Base-by-base conservation (phyloP, 1,284 basidiomycete species). In the Anthracocystis walkeri region DNA sequence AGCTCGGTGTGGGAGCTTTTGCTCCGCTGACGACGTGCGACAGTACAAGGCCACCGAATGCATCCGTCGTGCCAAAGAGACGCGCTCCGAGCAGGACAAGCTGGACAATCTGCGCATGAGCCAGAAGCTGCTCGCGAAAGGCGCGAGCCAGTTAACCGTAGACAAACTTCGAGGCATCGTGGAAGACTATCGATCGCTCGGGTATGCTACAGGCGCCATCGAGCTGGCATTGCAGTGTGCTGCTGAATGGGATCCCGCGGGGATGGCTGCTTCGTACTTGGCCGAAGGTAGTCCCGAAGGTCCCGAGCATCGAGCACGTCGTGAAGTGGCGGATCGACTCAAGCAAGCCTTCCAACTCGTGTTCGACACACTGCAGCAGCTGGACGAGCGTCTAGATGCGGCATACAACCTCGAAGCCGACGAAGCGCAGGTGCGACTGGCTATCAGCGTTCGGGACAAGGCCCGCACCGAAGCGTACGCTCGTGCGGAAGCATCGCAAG, bases 31-130 rank as follows among this genome's bases (percentile, higher is more conserved):
- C 82, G 97, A 99, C 86, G 97, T 99, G 46, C 92, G 97, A 88
- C 87, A 97, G 53, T 98, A 99, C 88, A 99, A 99, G 92, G 96
- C 96, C 1, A 92, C 94, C 83, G 97, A 99, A 86, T 93, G 92
- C 77, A 89, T 97, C 48, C 92, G 94, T 7, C 92, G 93, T 79
- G 95, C 97, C 25, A 91, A 92, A 51, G 93, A 95, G 84, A 91
- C 92, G 16, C 88, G 89, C 53, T 92, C 91, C 81, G 55, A 89
- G 91, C 77, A 74, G 41, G 56, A 66, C 25, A 55, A 65, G 52
- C 45, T 50, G 41, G 72, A 63, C 42, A 60, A 65, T 38, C 68
- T 70, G 63, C 62, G 48, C 20, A 44, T 68, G 54, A 74, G 67
- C 25, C 42, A 78, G 46, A 71, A 93, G 54, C 86, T 98, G 52